Base-by-base conservation (phyloP, 2,329 filamentous ascomycete species). In the Aspergillus brunneoviolaceus region DNA sequence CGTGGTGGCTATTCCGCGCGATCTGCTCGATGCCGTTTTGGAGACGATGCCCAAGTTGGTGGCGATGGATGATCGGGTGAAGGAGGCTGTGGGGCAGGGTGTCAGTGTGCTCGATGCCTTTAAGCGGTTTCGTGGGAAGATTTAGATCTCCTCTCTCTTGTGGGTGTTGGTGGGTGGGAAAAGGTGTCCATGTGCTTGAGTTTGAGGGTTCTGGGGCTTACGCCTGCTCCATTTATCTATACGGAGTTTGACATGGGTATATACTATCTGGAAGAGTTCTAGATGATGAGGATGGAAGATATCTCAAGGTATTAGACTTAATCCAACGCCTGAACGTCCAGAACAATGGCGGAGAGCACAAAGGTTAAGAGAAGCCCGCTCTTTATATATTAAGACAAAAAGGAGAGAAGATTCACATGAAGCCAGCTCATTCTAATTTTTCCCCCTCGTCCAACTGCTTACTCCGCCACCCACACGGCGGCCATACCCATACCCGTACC, bases 401-500 rank as follows among this genome's bases (percentile, higher is more conserved):
- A 53, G 45, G 53, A 62, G 58, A 56, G 39, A 51, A 63, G 56
- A 63, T 59, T 62, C 53, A 57, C 53, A 65, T 60, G 58, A 69
- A 64, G 55, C 60, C 65, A 65, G 65, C 62, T 65, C 65, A 67
- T 68, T 45, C 39, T 16, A 45, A 19, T n/a, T 45, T 45, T 45
- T 19, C 39, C 16, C 39, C 14, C 55, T 61, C 56, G 65, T 23
- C 27, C 51, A 33, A 27, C 27, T 49, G 29, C 5, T 72, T 91
- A 96, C 82, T 96, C 93, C 3, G 92, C 91, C 66, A 97, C 93
- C 92, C 93, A 97, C 61, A 97, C 89, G 62, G 93, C 92, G 59
- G 92, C 93, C 92, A 97, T 96, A 55, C 94, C 94, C 95, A 98
- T 98, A 56, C 92, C 94, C 2, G 94, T 98, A 55, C 94, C 95